Evolutionary conservation across 352 stramenopile species (phyloP).

Genomic region (Hyaloperonospora arabidopsidis): DNA sequence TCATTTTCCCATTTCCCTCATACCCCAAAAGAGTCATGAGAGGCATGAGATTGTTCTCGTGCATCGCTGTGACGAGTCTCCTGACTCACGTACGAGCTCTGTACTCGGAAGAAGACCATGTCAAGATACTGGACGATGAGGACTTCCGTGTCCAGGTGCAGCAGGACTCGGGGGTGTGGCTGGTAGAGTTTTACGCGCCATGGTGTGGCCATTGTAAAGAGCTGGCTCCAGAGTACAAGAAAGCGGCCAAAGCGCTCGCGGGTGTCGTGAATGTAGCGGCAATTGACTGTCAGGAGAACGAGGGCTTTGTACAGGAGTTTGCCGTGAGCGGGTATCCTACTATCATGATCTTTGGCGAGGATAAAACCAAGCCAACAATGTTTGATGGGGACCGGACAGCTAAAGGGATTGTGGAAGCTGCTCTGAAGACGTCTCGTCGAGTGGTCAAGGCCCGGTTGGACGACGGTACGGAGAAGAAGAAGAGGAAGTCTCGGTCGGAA

Average conservation of each 20-base stretch:
- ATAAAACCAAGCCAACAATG: slow-evolving; percentile 69
- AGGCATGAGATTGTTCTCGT: slow-evolving; percentile 17
- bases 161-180: slow-evolving; percentile 76
- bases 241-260: slow-evolving; percentile 81
- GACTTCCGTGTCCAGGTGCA: slow-evolving; percentile 62
- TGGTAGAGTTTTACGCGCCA: slow-evolving; percentile 94
- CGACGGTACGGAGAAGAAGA: slow-evolving; percentile 51
- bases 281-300: slow-evolving; percentile 76
- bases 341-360: slow-evolving; percentile 89
- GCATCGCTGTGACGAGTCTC: slow-evolving; percentile 29
- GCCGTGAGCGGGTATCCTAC: slow-evolving; percentile 89
- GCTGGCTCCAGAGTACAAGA: slow-evolving; percentile 88
- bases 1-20: not conserved
- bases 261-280: slow-evolving; percentile 87
- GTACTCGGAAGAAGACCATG: slow-evolving; percentile 56
- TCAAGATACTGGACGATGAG: slow-evolving; percentile 66
- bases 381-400: slow-evolving; percentile 78
- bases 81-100: slow-evolving; percentile 33
- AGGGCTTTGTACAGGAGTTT: slow-evolving; percentile 80
- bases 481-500: slow-evolving; percentile 28
- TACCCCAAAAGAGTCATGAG: too few relatives aligned
- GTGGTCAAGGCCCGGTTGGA: slow-evolving; percentile 75
- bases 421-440: slow-evolving; percentile 54
- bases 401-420: slow-evolving; percentile 81
- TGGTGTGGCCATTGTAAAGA: slow-evolving; percentile 94